A percentile compares a stretch with the other conserved stretches of the same genome.
These are phyloP conservation scores for Geranomyces michiganensis DNA, from an alignment of 192 early-diverging fungal genomes.

Conservation along the genomic window DNA sequence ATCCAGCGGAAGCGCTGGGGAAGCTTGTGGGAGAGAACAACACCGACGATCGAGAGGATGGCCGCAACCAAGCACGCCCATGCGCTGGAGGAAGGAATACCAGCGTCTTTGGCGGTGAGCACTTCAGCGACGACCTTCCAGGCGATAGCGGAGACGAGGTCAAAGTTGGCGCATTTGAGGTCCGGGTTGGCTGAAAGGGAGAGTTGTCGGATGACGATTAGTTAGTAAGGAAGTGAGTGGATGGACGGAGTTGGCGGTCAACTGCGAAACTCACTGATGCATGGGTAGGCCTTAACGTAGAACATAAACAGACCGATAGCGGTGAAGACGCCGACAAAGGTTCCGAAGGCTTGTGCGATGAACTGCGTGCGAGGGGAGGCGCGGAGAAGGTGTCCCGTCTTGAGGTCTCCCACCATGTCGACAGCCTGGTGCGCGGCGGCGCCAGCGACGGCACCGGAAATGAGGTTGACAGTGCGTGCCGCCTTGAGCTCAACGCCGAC, in stretches of 20 bases:
- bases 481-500: conserved; percentile 42
- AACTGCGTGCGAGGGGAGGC: conserved; percentile 86
- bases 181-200: too few relatives aligned
- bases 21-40: conserved; percentile 48
- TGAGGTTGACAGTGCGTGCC: conserved; percentile 68
- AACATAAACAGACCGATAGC: conserved; percentile 60
- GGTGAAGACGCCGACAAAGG: conserved; percentile 66
- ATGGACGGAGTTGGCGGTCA: too few relatives aligned
- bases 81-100: conserved; percentile 45
- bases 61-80: conserved; percentile 41
- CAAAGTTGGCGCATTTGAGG: conserved; percentile 31
- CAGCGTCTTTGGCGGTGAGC: conserved; percentile 25
- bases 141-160: conserved; percentile 38
- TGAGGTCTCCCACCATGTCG: conserved; percentile 81
- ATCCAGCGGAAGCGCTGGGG: conserved; percentile 55
- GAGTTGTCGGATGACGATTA: too few relatives aligned
- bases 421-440: conserved; percentile 71
- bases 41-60: conserved; percentile 50
- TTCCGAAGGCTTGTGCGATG: conserved; percentile 79
- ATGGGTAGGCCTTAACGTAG: conserved; percentile 68
- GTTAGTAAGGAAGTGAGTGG: too few relatives aligned
- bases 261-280: conserved; percentile 45
- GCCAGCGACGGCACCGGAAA: conserved; percentile 79
- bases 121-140: conserved; percentile 39
- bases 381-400: conserved; percentile 81